Conservation (phyloP, 2,329 filamentous ascomycete genomes). For the Phaeosphaeria sp. region DNA sequence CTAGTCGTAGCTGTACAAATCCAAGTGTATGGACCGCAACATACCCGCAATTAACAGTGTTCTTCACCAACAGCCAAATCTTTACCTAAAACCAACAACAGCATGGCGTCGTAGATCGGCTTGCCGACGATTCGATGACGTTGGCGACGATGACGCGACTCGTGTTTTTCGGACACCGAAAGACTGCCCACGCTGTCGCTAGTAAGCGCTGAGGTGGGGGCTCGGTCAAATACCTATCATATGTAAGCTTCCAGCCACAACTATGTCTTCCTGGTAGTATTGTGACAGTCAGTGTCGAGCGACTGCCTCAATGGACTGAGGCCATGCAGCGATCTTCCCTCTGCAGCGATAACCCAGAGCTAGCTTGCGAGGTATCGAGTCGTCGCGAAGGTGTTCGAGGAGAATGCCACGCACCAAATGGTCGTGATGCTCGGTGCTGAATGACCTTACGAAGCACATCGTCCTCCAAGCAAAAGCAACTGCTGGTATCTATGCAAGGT, state of each 20-base stretch:
- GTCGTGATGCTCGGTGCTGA: background rate
- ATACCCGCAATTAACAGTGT: background rate
- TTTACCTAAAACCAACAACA: background rate
- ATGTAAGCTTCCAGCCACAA: constrained; percentile 1
- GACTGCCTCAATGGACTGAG: background rate
- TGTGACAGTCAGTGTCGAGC: background rate
- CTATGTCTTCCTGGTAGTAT: background rate
- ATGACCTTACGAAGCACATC: background rate
- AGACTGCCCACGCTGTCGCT: constrained; percentile 2
- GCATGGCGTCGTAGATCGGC: background rate
- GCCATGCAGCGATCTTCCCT: background rate
- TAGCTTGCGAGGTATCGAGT: background rate
- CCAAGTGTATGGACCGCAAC: background rate
- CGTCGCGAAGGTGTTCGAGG: background rate
- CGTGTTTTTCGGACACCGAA: constrained; percentile 1
- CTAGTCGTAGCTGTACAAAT: background rate
- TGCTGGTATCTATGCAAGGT: background rate
- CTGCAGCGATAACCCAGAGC: background rate
- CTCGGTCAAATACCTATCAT: background rate
- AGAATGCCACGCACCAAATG: background rate
- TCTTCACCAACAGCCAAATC: background rate
- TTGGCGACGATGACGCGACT: background rate
- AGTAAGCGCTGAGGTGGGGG: constrained; percentile 6
- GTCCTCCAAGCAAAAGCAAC: background rate
- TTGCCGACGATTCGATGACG: background rate